Base-by-base conservation (phyloP, 352 stramenopile genomes). In the Pythium brachiatum region DNA sequence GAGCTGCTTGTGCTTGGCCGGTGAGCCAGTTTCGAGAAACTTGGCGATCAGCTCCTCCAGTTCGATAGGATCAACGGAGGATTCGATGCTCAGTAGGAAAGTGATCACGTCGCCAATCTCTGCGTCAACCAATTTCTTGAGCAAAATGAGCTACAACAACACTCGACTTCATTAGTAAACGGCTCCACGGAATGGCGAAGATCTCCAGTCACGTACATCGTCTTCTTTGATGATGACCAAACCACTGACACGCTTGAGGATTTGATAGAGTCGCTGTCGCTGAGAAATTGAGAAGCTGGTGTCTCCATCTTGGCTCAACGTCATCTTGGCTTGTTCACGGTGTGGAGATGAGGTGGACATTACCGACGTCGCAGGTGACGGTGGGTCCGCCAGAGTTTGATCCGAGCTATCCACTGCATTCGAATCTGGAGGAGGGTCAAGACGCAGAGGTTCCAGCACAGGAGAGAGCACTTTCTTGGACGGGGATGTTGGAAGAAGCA, bases 61-160 rank as follows among this genome's bases (percentile, higher is more conserved):
- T 7, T 78, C 27, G 0, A 34, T n/a, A 1, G 61, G 12, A 4
- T 81, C 65, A 1, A 66, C 39, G 44, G 87, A 74, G 6, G 57
- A 34, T 56, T 90, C 80, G 5, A 88, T 64, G 15, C 74, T 70
- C 3, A 85, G 29, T 2, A 92, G 64, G 53, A 88, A 78, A 25
- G 69, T 68, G 44, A 92, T 90, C 18, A 92, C 77, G 27, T 92
- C 83, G 27, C 83, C 80, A 9, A 89, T 73, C 53, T 92, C 80
- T 11, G 80, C 73, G 39, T 92, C 83, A 5, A 92, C 78, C 2
- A 90, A 70, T 34, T 87, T 89, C 64, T 92, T 92, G 0, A 92
- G 71, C 7, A 85, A 29, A 25, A 84, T 50, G 4, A 92, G 68
- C 81, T 89, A 59, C 34, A 52, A 18, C 23, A 20, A n/a, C 12